These are phyloP conservation scores for Chenopodium suecicum DNA, from an alignment of 148 eudicot genomes.

Conservation along the genomic window DNA sequence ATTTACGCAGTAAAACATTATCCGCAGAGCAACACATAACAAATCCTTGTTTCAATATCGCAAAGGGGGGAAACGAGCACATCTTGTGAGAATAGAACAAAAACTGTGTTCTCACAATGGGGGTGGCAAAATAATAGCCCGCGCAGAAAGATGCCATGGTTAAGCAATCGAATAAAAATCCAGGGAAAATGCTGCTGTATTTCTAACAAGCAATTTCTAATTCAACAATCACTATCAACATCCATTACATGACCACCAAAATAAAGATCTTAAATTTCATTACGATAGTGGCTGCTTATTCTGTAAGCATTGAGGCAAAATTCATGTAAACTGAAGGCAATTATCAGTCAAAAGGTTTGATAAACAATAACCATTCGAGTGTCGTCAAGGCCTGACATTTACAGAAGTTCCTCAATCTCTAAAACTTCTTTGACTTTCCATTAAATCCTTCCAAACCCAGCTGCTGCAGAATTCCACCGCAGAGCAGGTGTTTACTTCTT, in stretches of 20 bases:
- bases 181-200: background rate
- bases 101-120: too few relatives aligned
- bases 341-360: slow-evolving; percentile 4
- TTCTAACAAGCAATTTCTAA: background rate
- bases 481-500: slow-evolving; percentile 22
- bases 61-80: too few relatives aligned
- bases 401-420: slow-evolving; percentile 22
- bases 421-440: slow-evolving; percentile 19
- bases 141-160: too few relatives aligned
- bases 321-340: background rate
- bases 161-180: background rate
- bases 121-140: too few relatives aligned
- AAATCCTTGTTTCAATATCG: too few relatives aligned
- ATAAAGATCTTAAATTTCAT: background rate
- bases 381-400: slow-evolving; percentile 19
- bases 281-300: slow-evolving; percentile 24
- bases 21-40: too few relatives aligned
- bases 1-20: too few relatives aligned
- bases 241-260: slow-evolving; percentile 10
- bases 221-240: background rate
- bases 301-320: background rate
- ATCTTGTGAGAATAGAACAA: too few relatives aligned
- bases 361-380: background rate
- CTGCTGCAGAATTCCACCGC: background rate
- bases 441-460: background rate